Evolutionary conservation across 306 rosid genomes (phyloP), one percentile per base, ranked within the genome.

Genomic region (Hippophae rhamnoides): DNA sequence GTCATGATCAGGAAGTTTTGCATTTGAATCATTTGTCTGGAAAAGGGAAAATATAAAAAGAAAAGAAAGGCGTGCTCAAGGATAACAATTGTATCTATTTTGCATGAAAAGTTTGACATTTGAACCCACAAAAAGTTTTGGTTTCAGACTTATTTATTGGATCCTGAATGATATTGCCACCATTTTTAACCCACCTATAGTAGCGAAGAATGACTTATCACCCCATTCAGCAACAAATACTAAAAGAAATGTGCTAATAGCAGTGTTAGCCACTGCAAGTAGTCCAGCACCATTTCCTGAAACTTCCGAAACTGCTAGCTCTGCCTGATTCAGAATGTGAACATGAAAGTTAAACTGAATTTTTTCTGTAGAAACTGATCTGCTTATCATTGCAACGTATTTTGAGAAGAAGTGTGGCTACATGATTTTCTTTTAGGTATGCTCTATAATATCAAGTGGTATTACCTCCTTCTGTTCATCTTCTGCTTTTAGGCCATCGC

Each of bases 191-290:
- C 76, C 73, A 92, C 99, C 99, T 60, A 92, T 86, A 48, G 99
- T 88, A 41, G 99, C 88, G 82, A 92, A 88, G 78, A 92, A 88
- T 56, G 96, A 92, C 64, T 92, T 92, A 68, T 92, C 99, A 14
- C 99, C 96, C 99, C 99, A 92, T 73, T 92, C 96, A 46, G 99
- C 96, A 18, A 92, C 96, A 80, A 92, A 92, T 69, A 92, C 95
- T 65, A 92, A 66, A 57, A 70, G 62, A 66, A 92, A 92, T 11
- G 97, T 85, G 73, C 95, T 88, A 68, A 71, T 57, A 57, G 69
- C 78, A 26, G 99, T 92, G 80, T 79, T 77, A 45, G 95, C 96
- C 61, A 86, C 85, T 46, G 97, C 83, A 62, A 88, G 41, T 62
- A 92, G 78, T 59, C 97, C 97, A 45, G 94, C 84, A 50, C 96